phyloP scores from a whole-genome alignment of 495 filamentous ascomycete genomes.

The Neurospora tetrasperma region DNA sequence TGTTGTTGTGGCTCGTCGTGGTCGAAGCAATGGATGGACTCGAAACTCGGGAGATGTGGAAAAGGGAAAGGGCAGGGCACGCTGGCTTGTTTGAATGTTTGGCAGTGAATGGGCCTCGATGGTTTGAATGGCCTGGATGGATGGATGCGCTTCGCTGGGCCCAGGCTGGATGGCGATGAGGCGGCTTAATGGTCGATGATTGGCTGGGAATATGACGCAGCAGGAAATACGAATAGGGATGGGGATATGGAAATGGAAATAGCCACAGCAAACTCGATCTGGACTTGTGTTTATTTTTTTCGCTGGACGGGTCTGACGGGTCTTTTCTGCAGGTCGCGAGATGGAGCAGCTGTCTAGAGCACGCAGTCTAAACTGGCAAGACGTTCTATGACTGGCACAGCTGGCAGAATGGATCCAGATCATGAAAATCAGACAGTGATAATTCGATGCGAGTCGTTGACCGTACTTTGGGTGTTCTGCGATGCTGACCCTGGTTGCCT shows the following conservation, averaged over 20 bases:
- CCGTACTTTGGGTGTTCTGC: neutral
- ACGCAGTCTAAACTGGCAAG: neutral
- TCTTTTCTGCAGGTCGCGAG: neutral
- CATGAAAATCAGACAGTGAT: neutral
- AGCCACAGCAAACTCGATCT: neutral
- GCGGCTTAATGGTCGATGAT: neutral
- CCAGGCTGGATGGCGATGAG: neutral
- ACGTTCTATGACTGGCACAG: neutral
- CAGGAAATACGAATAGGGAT: neutral
- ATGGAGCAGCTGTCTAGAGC: neutral
- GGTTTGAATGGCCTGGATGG: neutral
- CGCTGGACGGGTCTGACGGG: neutral
- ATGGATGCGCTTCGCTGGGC: neutral
- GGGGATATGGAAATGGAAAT: neutral
- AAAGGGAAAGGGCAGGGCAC: neutral
- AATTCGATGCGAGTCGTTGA: conserved; percentile 3
- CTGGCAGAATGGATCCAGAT: neutral
- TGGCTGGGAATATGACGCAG: conserved; percentile 1
- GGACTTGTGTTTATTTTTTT: neutral
- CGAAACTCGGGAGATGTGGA: neutral
- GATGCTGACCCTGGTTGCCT: neutral
- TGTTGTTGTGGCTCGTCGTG: neutral
- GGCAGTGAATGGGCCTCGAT: neutral
- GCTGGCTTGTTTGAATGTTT: neutral
- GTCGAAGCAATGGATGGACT: neutral